Evolutionary conservation across 1,284 basidiomycete species (phyloP).

Genomic region (Tilletia caries): DNA sequence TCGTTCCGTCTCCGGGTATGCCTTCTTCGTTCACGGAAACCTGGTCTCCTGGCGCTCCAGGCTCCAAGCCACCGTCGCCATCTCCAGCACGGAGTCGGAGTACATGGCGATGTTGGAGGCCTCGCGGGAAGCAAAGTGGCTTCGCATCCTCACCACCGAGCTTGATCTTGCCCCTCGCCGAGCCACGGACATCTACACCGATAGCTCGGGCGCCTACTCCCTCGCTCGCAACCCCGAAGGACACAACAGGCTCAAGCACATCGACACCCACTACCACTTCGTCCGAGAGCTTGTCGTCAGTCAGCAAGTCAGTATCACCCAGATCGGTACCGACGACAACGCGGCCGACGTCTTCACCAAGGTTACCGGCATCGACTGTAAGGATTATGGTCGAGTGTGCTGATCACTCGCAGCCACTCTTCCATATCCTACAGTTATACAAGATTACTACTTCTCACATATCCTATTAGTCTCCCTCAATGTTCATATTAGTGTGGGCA

Average conservation of each 20-base stretch:
- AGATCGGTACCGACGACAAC: conserved; percentile 1
- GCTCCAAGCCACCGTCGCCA: no score
- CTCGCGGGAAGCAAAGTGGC: conserved; percentile 6
- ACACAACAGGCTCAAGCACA: conserved; percentile 8
- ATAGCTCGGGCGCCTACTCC: background rate
- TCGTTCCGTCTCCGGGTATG: conserved; percentile 16
- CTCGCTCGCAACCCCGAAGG: no score
- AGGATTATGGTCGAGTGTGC: no score
- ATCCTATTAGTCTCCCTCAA: no score
- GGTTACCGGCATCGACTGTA: no score
- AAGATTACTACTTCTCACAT: no score
- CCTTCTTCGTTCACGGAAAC: no score
- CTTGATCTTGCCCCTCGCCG: background rate
- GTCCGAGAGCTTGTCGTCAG: conserved; percentile 8
- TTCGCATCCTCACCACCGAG: background rate
- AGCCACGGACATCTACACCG: conserved; percentile 9
- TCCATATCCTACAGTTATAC: no score
- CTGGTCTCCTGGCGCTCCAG: no score
- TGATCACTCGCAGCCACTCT: no score
- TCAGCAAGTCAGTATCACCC: background rate
- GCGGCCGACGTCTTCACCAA: no score
- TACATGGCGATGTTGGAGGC: conserved; percentile 17
- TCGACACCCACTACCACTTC: conserved; percentile 8
- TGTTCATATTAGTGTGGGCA: no score
- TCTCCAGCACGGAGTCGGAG: conserved; percentile 21